Evolutionary conservation across 495 filamentous ascomycete genomes (phyloP), one percentile per base, ranked within the genome.

Genomic region (Clavariopsis aquatica): DNA sequence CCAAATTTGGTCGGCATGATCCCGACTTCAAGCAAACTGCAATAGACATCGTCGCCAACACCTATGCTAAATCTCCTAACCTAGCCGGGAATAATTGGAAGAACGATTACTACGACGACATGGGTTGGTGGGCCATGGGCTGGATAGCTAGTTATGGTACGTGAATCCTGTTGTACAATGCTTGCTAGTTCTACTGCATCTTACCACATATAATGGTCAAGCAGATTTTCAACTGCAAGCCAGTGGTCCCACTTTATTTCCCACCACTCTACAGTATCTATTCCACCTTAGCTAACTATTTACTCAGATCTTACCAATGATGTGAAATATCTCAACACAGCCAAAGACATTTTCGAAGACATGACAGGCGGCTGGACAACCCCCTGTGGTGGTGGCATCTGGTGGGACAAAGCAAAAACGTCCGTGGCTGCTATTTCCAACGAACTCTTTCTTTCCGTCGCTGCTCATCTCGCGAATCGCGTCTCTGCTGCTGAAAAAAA

Each of bases 391-490:
- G 64, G 64, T 27, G 68, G 62, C 10, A 64, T 71, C 24, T 71
- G 64, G 64, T 71, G 68, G 68, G 36, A 60, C 46, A 72, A 72
- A 28, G 17, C 28, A 23, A 51, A 62, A 9, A 45, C 31, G 23
- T 24, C 46, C 62, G 45, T 78, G 58, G 60, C 59, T 9, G 83
- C 83, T 0, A 72, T 72, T 34, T 36, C 69, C 17, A 72, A 72
- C 56, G 69, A 72, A 38, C 63, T 72, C 1, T 72, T 69, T 51
- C 59, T 72, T 23, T 63, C 62, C 36, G 51, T 64, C 15, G 69
- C 69, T 20, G 69, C 69, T 10, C 69, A 71, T 65, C 83, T 93
- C n/a, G 87, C 87, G 28, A 90, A 89, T 71, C 84, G 89, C 13
- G 78, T 85, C 0, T 8, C 38, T 5, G 47, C 12, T 6, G 62